A percentile compares a stretch with the other conserved stretches of the same genome.
These are phyloP conservation scores for Jatropha curcas DNA, from an alignment of 345 rosid genomes.

Conservation along the genomic window DNA sequence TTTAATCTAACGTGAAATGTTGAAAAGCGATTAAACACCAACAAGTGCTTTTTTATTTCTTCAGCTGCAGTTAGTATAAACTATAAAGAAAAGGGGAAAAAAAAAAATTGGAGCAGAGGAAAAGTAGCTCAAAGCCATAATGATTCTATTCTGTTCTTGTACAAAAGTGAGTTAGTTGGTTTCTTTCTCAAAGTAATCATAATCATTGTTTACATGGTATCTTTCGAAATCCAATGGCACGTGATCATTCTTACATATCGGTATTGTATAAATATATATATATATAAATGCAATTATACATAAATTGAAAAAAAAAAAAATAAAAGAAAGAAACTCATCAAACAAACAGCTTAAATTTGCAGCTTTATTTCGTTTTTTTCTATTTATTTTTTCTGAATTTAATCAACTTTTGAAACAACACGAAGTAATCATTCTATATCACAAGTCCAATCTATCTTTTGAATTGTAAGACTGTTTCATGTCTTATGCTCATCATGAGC, in stretches of 20 bases:
- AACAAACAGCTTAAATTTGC: constrained; percentile 19
- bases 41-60: neutral
- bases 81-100: neutral
- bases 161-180: constrained; percentile 10
- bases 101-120: neutral
- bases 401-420: constrained; percentile 21
- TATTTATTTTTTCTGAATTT: constrained; percentile 1
- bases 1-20: neutral
- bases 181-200: constrained; percentile 7
- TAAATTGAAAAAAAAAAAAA: too few species aligned
- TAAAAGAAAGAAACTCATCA: constrained; percentile 3
- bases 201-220: constrained; percentile 13
- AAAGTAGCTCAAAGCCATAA: neutral
- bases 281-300: too few species aligned
- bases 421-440: constrained; percentile 25
- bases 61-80: too few species aligned
- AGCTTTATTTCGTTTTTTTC: constrained; percentile 13
- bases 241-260: constrained; percentile 17
- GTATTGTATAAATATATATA: too few species aligned
- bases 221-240: constrained; percentile 26
- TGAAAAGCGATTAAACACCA: neutral
- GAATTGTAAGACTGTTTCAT: constrained; percentile 30
- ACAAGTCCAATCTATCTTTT: constrained; percentile 33
- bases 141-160: constrained; percentile 15
- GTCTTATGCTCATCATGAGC: neutral